Evolutionary conservation across 805 yeast genomes (phyloP).

Genomic region (Tetrapisispora phaffii): DNA sequence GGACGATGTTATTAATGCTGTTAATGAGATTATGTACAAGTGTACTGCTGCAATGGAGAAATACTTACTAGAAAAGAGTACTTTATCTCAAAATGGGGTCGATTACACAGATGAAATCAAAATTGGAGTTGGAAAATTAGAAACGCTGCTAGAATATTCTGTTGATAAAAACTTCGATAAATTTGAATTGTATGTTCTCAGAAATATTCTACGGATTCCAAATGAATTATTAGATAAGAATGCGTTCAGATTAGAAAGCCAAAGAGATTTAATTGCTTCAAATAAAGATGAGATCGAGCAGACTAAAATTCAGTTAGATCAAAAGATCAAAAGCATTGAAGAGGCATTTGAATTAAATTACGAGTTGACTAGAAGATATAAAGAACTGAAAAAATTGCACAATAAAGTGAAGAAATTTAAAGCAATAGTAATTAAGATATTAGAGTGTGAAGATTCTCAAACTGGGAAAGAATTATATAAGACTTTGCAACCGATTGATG

Average conservation of each 20-base stretch:
- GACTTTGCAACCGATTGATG: slow-evolving; percentile 24
- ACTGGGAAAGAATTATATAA: slow-evolving; percentile 9
- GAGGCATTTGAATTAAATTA: slow-evolving; percentile 12
- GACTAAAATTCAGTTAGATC: slow-evolving; percentile 9
- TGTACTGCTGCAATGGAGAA: slow-evolving; percentile 72
- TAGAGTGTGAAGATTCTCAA: slow-evolving; percentile 7
- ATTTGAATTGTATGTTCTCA: slow-evolving; percentile 67
- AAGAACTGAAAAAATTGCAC: slow-evolving; percentile 11
- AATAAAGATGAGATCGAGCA: slow-evolving; percentile 6
- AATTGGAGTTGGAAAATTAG: slow-evolving; percentile 72
- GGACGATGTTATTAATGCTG: slow-evolving; percentile 83
- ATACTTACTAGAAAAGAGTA: slow-evolving; percentile 34
- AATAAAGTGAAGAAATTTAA: slow-evolving; percentile 19
- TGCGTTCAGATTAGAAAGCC: slow-evolving; percentile 59
- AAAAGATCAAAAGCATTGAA: slow-evolving; percentile 17
- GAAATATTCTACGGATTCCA: slow-evolving; percentile 71
- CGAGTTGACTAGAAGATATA: slow-evolving; percentile 12
- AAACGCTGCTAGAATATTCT: slow-evolving; percentile 60
- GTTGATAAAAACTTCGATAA: slow-evolving; percentile 80
- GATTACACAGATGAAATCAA: slow-evolving; percentile 46
- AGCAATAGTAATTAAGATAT: slow-evolving; percentile 5
- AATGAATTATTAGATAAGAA: slow-evolving; percentile 53
- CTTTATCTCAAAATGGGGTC: slow-evolving; percentile 9
- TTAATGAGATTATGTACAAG: slow-evolving; percentile 72
- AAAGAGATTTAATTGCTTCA: slow-evolving; percentile 38